Percentiles rank a stretch among this genome's conserved stretches.
phyloP scores from a whole-genome alignment of 495 filamentous ascomycete species.

The Xylaria bambusicola region DNA sequence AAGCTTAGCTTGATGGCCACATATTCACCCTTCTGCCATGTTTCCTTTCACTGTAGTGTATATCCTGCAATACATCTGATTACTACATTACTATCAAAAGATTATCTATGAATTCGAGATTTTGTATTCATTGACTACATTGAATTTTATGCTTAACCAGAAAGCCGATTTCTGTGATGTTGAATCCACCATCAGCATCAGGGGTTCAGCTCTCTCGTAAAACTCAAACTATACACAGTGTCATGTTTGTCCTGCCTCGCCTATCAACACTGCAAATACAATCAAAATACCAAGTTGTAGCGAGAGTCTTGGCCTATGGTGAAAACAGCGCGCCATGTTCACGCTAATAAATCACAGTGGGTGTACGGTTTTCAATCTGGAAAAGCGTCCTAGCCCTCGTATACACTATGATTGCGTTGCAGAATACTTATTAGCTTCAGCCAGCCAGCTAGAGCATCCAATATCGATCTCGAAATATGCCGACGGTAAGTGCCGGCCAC shows the following conservation, averaged over 20 bases:
- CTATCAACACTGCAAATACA: too few species aligned
- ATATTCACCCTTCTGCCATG: background rate
- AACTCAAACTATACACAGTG: background rate
- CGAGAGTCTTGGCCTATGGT: background rate
- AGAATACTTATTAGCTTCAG: background rate
- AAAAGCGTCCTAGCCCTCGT: slow-evolving; percentile 10
- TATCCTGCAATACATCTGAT: too few species aligned
- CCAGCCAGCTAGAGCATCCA: background rate
- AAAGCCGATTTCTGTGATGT: background rate
- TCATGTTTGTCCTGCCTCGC: too few species aligned
- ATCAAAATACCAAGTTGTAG: background rate
- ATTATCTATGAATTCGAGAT: too few species aligned
- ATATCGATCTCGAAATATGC: slow-evolving; percentile 8
- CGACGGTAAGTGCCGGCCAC: slow-evolving; percentile 17
- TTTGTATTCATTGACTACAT: too few species aligned
- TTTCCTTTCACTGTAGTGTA: too few species aligned
- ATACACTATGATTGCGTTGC: background rate
- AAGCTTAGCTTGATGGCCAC: background rate
- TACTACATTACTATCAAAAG: too few species aligned
- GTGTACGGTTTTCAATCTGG: slow-evolving; percentile 5
- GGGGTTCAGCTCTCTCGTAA: background rate
- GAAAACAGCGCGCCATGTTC: slow-evolving; percentile 1
- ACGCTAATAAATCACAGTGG: background rate
- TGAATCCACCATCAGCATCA: too few species aligned
- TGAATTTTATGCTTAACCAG: too few species aligned